Evolutionary conservation across 2,329 filamentous ascomycete species (phyloP).

Genomic region (Ceratocystis destructans): DNA sequence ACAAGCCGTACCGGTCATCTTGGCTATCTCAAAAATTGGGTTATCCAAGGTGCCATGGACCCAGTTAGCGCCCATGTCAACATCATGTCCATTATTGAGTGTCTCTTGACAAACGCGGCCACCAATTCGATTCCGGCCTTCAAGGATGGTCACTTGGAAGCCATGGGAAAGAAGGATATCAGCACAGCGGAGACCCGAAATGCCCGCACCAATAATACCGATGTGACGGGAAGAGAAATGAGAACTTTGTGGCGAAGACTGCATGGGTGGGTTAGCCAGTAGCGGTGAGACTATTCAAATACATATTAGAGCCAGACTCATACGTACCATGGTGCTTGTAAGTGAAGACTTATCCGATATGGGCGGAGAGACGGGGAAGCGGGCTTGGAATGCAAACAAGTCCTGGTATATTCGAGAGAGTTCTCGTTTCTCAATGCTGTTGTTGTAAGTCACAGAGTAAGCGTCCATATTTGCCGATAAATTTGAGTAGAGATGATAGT

Average conservation of each 20-base stretch:
- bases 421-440: conserved; percentile 13
- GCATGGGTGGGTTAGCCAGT: not conserved
- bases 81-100: conserved; percentile 35
- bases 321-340: conserved; percentile 12
- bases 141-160: conserved; percentile 54
- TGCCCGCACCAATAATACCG: conserved; percentile 55
- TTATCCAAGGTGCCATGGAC: conserved; percentile 62
- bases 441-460: conserved; percentile 16
- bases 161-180: conserved; percentile 52
- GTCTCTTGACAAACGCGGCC: conserved; percentile 45
- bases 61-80: conserved; percentile 64
- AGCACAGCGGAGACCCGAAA: conserved; percentile 57
- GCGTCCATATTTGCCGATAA: conserved; percentile 14
- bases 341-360: conserved; percentile 11
- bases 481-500: not conserved
- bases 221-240: conserved; percentile 6
- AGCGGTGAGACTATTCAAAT: not conserved
- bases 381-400: conserved; percentile 15
- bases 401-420: conserved; percentile 16
- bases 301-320: not conserved
- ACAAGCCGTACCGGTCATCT: conserved; percentile 41
- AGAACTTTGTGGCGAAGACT: conserved; percentile 6
- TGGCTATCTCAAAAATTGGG: conserved; percentile 53
- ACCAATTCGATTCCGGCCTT: conserved; percentile 53
- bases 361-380: conserved; percentile 2